Conservation (phyloP, 2,329 filamentous ascomycete species). For the Cladophialophora yegresii region DNA sequence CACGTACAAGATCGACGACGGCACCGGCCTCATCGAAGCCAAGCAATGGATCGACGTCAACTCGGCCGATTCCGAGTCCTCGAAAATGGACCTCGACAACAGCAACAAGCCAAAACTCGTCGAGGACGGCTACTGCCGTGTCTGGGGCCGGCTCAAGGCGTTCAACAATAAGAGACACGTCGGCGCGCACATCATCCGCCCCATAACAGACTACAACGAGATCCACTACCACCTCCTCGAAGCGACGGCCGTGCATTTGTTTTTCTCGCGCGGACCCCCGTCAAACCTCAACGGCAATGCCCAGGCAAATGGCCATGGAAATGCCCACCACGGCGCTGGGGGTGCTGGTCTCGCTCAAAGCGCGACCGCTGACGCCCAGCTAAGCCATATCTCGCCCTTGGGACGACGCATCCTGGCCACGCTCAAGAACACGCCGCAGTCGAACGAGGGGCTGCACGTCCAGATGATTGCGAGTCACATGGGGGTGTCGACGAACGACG, state of each 20-base stretch:
- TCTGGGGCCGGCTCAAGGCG: slow-evolving; percentile 79
- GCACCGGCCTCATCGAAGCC: slow-evolving; percentile 87
- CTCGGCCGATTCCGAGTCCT: slow-evolving; percentile 37
- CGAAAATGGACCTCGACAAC: slow-evolving; percentile 49
- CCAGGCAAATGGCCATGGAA: slow-evolving; percentile 42
- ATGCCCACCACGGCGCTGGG: slow-evolving; percentile 33
- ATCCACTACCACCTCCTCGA: slow-evolving; percentile 90
- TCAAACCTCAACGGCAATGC: slow-evolving; percentile 39
- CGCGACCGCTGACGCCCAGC: slow-evolving; percentile 40
- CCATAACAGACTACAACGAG: slow-evolving; percentile 84
- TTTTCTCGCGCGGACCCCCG: slow-evolving; percentile 70
- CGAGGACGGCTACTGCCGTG: slow-evolving; percentile 77
- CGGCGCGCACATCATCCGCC: slow-evolving; percentile 75
- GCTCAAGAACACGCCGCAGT: slow-evolving; percentile 67
- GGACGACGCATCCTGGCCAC: slow-evolving; percentile 72
- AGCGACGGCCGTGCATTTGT: slow-evolving; percentile 82
- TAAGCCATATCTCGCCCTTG: slow-evolving; percentile 54
- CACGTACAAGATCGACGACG: slow-evolving; percentile 92
- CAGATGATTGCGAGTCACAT: slow-evolving; percentile 70
- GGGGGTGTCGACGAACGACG: slow-evolving; percentile 67
- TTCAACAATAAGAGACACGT: slow-evolving; percentile 84
- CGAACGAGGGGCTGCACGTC: slow-evolving; percentile 80
- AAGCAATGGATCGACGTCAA: slow-evolving; percentile 78
- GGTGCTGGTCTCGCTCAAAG: slow-evolving; percentile 28
- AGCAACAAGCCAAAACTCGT: slow-evolving; percentile 56